Percentiles rank a stretch among this genome's conserved stretches.
Conservation (phyloP, 805 yeast genomes). For the Barnettozyma botsteinii region DNA sequence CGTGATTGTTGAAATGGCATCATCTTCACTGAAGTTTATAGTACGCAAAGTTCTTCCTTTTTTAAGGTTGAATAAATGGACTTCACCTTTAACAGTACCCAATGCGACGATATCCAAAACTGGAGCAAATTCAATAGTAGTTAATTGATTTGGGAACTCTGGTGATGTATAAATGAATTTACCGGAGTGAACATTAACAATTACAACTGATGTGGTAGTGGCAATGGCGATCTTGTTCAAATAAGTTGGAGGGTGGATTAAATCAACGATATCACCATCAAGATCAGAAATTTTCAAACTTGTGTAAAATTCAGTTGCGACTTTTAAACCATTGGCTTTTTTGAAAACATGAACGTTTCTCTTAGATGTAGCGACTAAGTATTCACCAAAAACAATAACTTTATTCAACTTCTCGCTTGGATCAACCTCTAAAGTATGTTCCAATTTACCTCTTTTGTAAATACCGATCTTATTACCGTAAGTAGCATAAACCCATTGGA, state of each 20-base stretch:
- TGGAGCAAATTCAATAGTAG: slow-evolving; percentile 78
- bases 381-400: slow-evolving; percentile 71
- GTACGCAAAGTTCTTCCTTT: slow-evolving; percentile 55
- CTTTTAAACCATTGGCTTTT: slow-evolving; percentile 38
- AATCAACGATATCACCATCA: slow-evolving; percentile 65
- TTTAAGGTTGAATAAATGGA: slow-evolving; percentile 60
- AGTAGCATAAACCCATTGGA: slow-evolving; percentile 77
- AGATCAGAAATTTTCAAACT: slow-evolving; percentile 50
- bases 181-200: slow-evolving; percentile 75
- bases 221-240: slow-evolving; percentile 83
- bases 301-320: slow-evolving; percentile 62
- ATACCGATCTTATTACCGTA: slow-evolving; percentile 69
- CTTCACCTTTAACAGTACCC: slow-evolving; percentile 65
- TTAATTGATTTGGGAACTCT: slow-evolving; percentile 50
- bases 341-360: slow-evolving; percentile 50
- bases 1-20: slow-evolving; percentile 52
- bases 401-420: slow-evolving; percentile 36
- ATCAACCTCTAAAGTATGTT: slow-evolving; percentile 33
- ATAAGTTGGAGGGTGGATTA: slow-evolving; percentile 85
- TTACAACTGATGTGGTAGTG: slow-evolving; percentile 54
- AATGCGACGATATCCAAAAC: slow-evolving; percentile 78
- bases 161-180: slow-evolving; percentile 56
- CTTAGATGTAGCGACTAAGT: slow-evolving; percentile 51
- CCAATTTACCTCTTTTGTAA: slow-evolving; percentile 72
- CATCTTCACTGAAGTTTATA: slow-evolving; percentile 31